phyloP scores from a whole-genome alignment of 805 yeast genomes.

The Cyberlindnera saturnus region DNA sequence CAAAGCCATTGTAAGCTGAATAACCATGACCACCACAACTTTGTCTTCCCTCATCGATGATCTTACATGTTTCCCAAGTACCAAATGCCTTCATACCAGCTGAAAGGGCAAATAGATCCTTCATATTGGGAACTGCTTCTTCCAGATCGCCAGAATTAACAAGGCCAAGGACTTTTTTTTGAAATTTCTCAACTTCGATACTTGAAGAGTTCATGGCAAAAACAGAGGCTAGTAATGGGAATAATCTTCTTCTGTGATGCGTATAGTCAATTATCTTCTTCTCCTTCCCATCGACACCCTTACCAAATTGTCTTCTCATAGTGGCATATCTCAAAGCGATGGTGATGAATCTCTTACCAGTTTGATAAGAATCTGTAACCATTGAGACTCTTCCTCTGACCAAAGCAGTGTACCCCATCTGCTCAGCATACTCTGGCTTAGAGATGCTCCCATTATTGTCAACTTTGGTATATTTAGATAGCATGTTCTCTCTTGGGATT shows the following conservation, averaged over 20 bases:
- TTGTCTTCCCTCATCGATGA: constrained; percentile 81
- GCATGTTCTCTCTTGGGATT: constrained; percentile 68
- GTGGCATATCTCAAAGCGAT: constrained; percentile 86
- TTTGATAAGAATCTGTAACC: constrained; percentile 81
- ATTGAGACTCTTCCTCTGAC: constrained; percentile 84
- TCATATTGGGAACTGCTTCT: constrained; percentile 53
- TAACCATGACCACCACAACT: constrained; percentile 96
- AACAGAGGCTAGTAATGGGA: constrained; percentile 74
- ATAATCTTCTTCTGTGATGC: constrained; percentile 77
- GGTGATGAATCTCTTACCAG: constrained; percentile 71
- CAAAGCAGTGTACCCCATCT: constrained; percentile 81
- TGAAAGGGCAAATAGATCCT: constrained; percentile 73
- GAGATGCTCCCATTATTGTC: constrained; percentile 60
- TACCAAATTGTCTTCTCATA: constrained; percentile 79
- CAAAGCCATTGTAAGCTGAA: constrained; percentile 83
- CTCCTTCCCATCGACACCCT: constrained; percentile 34
- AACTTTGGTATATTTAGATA: constrained; percentile 72
- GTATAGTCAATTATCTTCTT: constrained; percentile 29
- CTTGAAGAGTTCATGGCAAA: constrained; percentile 63
- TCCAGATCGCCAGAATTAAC: constrained; percentile 33
- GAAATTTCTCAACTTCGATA: constrained; percentile 43
- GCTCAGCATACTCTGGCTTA: constrained; percentile 68
- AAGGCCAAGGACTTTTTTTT: constrained; percentile 32
- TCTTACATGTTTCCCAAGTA: constrained; percentile 76
- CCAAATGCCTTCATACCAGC: constrained; percentile 88